Evolutionary conservation across 139 green algal species (phyloP).

Genomic region (Chlorella sp.): DNA sequence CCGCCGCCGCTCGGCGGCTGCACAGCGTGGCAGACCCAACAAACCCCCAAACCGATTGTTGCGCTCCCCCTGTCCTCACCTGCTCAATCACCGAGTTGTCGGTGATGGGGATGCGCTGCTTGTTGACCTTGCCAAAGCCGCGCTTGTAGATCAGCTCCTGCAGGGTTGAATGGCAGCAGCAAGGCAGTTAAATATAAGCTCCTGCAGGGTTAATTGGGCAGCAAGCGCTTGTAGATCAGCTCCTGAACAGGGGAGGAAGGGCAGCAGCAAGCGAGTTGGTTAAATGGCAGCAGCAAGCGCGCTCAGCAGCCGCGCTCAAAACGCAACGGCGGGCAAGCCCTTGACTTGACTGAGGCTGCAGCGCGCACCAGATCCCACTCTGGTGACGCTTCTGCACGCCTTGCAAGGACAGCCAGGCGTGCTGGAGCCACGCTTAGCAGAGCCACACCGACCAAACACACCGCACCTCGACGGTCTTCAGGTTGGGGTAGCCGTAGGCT

Average conservation of each 20-base stretch:
- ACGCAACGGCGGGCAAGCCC: no score
- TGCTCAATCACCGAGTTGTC: slow-evolving; percentile 98
- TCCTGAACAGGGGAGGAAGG: neutral
- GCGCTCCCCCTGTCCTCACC: neutral
- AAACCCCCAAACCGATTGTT: no score
- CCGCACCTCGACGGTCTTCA: slow-evolving; percentile 88
- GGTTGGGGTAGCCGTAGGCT: slow-evolving; percentile 97
- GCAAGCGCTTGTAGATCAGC: neutral
- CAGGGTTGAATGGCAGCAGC: neutral
- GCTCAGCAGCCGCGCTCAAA: no score
- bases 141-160: slow-evolving; percentile 99
- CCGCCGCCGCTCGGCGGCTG: no score
- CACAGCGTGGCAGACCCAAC: no score
- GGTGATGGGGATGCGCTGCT: slow-evolving; percentile 93
- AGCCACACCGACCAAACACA: no score
- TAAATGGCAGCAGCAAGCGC: neutral
- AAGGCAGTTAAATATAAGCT: neutral
- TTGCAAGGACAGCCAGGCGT: no score
- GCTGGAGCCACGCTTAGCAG: no score
- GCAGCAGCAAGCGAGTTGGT: neutral
- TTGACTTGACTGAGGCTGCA: no score
- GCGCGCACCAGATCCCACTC: no score
- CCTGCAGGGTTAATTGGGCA: neutral
- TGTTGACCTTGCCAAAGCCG: slow-evolving; percentile 96
- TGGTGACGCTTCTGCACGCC: no score